phyloP scores from a whole-genome alignment of 257 asterid species.

The Plantago elongata region DNA sequence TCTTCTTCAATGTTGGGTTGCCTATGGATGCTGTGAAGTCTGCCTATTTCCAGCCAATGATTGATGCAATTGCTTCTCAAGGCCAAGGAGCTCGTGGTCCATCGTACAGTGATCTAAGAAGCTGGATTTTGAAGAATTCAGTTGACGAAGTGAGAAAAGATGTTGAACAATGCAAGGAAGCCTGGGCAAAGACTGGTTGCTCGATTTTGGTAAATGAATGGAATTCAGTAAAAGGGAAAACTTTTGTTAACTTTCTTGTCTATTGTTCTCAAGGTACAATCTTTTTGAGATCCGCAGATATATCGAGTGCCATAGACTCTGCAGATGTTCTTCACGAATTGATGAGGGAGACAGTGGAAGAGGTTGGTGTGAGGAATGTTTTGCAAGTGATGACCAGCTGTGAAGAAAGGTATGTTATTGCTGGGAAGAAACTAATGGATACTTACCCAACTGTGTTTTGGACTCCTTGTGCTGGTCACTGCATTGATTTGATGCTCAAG shows the following conservation, averaged over 20 bases:
- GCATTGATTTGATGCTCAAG: slow-evolving; percentile 73
- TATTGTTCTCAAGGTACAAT: slow-evolving; percentile 67
- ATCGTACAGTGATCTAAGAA: slow-evolving; percentile 67
- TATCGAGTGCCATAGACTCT: slow-evolving; percentile 50
- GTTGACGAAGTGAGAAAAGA: slow-evolving; percentile 68
- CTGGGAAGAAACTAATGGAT: slow-evolving; percentile 68
- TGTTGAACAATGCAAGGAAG: slow-evolving; percentile 44
- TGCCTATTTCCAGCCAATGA: slow-evolving; percentile 82
- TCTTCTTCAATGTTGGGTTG: slow-evolving; percentile 71
- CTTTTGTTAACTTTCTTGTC: slow-evolving; percentile 46
- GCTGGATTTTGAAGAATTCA: slow-evolving; percentile 63
- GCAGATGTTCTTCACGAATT: slow-evolving; percentile 55
- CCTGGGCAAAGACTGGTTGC: slow-evolving; percentile 80
- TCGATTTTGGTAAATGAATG: slow-evolving; percentile 73
- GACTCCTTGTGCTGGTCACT: slow-evolving; percentile 83
- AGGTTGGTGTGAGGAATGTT: slow-evolving; percentile 72
- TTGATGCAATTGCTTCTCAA: slow-evolving; percentile 74
- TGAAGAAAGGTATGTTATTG: slow-evolving; percentile 64
- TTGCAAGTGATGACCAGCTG: slow-evolving; percentile 71
- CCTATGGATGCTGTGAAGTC: slow-evolving; percentile 71
- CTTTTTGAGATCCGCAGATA: slow-evolving; percentile 71
- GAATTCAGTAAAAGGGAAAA: slow-evolving; percentile 59
- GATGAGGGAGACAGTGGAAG: slow-evolving; percentile 73
- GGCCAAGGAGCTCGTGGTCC: slow-evolving; percentile 60
- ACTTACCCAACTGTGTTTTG: slow-evolving; percentile 73